Conservation (phyloP, 2,329 filamentous ascomycete species). For the Arachnomyces sp. region DNA sequence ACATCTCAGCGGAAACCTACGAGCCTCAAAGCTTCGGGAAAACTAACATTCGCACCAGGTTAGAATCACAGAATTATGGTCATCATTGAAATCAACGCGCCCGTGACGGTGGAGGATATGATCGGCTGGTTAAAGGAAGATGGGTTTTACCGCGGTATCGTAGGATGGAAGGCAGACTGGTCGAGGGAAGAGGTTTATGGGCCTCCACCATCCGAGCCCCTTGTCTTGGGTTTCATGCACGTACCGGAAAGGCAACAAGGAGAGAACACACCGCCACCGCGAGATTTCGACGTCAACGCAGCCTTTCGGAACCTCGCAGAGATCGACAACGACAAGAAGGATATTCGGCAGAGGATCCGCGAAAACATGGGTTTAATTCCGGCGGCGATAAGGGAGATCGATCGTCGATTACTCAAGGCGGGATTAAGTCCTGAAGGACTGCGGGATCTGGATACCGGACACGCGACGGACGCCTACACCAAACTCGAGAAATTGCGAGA, state of each 20-base stretch:
- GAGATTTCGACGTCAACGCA: background rate
- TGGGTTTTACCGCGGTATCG: slow-evolving; percentile 8
- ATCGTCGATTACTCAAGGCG: slow-evolving; percentile 4
- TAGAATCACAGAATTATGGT: background rate
- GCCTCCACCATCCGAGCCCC: background rate
- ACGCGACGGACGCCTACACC: slow-evolving; percentile 6
- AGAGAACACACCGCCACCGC: background rate
- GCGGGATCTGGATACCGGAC: slow-evolving; percentile 4
- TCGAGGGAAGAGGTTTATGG: slow-evolving; percentile 1
- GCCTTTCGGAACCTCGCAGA: background rate
- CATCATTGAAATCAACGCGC: background rate
- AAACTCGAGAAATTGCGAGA: slow-evolving; percentile 8
- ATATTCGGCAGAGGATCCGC: slow-evolving; percentile 9
- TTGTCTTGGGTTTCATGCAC: no score
- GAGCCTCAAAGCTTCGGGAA: no score
- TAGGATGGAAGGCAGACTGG: slow-evolving; percentile 10
- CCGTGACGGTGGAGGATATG: slow-evolving; percentile 10
- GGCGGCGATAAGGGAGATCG: slow-evolving; percentile 8
- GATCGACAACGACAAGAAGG: background rate
- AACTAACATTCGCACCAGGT: no score
- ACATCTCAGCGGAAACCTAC: no score
- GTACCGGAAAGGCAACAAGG: background rate
- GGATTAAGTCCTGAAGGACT: slow-evolving; percentile 9
- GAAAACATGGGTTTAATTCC: slow-evolving; percentile 7
- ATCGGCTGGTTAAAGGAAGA: slow-evolving; percentile 11